Evolutionary conservation across 192 early-diverging fungal genomes (phyloP), one percentile per base, ranked within the genome.

Genomic region (Backusella psychrophila): DNA sequence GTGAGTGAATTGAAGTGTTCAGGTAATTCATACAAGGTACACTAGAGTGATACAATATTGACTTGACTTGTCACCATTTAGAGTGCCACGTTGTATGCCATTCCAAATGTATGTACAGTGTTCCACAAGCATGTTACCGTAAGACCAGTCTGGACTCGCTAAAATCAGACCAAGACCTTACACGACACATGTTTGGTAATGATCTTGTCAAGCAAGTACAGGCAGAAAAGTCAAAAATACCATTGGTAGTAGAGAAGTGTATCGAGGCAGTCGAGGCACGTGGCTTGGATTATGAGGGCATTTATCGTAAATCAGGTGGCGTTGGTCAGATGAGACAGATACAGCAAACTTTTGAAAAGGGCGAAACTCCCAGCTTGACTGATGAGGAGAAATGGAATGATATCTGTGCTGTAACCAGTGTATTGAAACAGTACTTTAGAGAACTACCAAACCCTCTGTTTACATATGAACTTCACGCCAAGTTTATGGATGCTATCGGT

Each of bases 231-330:
- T 80, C 77, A 7, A 77, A 65, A 6, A 77, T 95, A 31, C 94
- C 94, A 19, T 83, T 89, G 79, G 77, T 95, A 0, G 89, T 95
- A 33, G 85, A 90, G 14, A 85, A 86, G 52, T 93, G 91, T 59
- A 84, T 95, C n/a, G 82, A 85, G 34, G 91, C 91, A 19, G 91
- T 95, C 15, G 94, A 90, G 71, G 26, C 71, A 11, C 81, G 89
- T 65, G 88, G 79, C 56, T 83, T 89, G 89, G 92, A 75, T 73
- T 92, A 84, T 72, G 86, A 95, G 78, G 94, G 94, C 36, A 90
- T 95, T 17, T 95, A 95, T 73, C 93, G 94, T 38, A 90, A 91
- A 74, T 93, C 92, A 0, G 94, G 92, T 9, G 89, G 91, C 63
- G 89, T 89, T 21, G 87, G 86, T 52, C 90, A 93, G 29, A 90